A percentile compares a stretch with the other conserved stretches of the same genome.
Conservation (phyloP, 148 eudicot species). For the Euryodendron excelsum region DNA sequence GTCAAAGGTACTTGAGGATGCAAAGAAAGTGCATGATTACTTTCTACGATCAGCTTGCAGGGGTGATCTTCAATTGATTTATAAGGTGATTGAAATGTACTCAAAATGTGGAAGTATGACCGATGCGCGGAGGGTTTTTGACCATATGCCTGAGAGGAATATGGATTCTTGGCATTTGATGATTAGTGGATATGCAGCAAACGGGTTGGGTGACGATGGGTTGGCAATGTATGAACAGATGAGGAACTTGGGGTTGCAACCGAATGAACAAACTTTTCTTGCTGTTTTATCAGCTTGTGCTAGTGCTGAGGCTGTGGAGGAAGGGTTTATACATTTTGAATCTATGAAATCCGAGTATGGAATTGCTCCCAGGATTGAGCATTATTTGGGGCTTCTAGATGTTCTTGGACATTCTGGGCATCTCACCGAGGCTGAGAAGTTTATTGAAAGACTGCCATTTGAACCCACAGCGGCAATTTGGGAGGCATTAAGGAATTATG, state of each 20-base stretch:
- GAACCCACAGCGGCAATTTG: slow-evolving; percentile 58
- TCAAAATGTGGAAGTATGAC: slow-evolving; percentile 53
- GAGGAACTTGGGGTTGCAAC: slow-evolving; percentile 51
- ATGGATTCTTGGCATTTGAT: slow-evolving; percentile 64
- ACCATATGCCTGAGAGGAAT: slow-evolving; percentile 58
- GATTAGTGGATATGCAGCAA: slow-evolving; percentile 53
- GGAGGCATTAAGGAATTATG: slow-evolving; percentile 83
- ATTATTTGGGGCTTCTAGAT: slow-evolving; percentile 65
- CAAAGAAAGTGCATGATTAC: slow-evolving; percentile 44
- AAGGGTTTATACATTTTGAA: slow-evolving; percentile 68
- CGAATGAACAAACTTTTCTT: slow-evolving; percentile 59
- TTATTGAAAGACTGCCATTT: slow-evolving; percentile 55
- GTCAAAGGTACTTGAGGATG: slow-evolving; percentile 36
- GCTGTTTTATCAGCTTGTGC: slow-evolving; percentile 75
- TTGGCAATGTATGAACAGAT: slow-evolving; percentile 45
- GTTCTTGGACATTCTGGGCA: slow-evolving; percentile 79
- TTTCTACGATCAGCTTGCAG: slow-evolving; percentile 45
- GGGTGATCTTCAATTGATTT: slow-evolving; percentile 47
- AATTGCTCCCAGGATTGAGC: slow-evolving; percentile 66
- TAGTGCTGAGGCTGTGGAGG: slow-evolving; percentile 82
- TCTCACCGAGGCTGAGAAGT: slow-evolving; percentile 68
- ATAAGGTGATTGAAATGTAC: slow-evolving; percentile 56
- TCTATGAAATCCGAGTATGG: slow-evolving; percentile 65
- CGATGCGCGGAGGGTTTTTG: slow-evolving; percentile 61
- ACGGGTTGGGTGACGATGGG: slow-evolving; percentile 58